Percentiles rank a stretch among this genome's conserved stretches.
phyloP scores from a whole-genome alignment of 768 basidiomycete species.

The Hortiboletus flavorubellus region DNA sequence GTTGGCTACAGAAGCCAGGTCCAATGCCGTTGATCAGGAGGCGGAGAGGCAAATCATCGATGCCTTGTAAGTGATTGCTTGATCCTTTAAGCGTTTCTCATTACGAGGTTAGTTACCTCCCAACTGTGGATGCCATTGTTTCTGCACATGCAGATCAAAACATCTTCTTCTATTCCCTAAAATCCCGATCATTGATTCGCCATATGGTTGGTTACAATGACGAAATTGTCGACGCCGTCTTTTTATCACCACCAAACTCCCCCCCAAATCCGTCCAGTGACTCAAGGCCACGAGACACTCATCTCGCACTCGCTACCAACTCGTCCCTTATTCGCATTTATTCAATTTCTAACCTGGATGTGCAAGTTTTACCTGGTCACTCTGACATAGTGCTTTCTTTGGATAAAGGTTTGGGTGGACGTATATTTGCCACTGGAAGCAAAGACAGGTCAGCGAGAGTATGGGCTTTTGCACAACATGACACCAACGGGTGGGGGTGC shows the following conservation, averaged over 20 bases:
- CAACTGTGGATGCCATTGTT: slow-evolving; percentile 59
- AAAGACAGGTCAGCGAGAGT: slow-evolving; percentile 88
- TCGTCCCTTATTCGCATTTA: slow-evolving; percentile 94
- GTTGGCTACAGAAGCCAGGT: slow-evolving; percentile 44
- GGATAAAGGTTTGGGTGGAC: slow-evolving; percentile 62
- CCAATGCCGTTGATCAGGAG: slow-evolving; percentile 48
- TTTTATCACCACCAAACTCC: slow-evolving; percentile 53
- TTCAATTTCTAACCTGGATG: slow-evolving; percentile 70
- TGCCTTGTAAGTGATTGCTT: slow-evolving; percentile 62
- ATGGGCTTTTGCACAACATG: slow-evolving; percentile 52
- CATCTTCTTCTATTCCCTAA: slow-evolving; percentile 84
- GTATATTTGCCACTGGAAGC: slow-evolving; percentile 84
- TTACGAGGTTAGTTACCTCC: slow-evolving; percentile 56
- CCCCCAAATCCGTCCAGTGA: slow-evolving; percentile 18
- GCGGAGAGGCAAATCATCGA: slow-evolving; percentile 83
- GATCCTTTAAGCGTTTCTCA: slow-evolving; percentile 14
- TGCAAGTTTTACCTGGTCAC: slow-evolving; percentile 84
- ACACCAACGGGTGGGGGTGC: slow-evolving; percentile 47
- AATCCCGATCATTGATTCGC: slow-evolving; percentile 58
- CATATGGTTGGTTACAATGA: slow-evolving; percentile 98
- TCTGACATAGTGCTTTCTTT: slow-evolving; percentile 88
- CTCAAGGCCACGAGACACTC: slow-evolving; percentile 48
- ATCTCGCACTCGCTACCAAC: slow-evolving; percentile 95
- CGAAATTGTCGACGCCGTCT: slow-evolving; percentile 88
- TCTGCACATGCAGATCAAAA: slow-evolving; percentile 97